phyloP scores from a whole-genome alignment of 192 early-diverging fungal species.

The Hyaloraphidium curvatum region DNA sequence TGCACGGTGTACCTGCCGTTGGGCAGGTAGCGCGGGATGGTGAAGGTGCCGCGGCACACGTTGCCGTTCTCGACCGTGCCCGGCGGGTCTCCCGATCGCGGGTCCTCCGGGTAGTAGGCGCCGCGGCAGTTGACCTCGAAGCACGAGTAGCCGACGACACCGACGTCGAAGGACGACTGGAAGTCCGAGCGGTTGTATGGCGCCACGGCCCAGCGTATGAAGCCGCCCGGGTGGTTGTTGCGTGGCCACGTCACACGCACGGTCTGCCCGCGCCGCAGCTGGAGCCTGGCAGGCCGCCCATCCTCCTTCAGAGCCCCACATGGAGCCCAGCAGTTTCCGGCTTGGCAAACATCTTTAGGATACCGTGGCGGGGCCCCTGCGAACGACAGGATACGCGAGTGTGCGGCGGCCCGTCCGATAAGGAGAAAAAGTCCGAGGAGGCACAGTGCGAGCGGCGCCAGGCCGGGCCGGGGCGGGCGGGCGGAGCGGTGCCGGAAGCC shows the following conservation, averaged over 20 bases:
- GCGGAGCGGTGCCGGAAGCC: too few relatives aligned
- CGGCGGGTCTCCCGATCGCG: conserved; percentile 16
- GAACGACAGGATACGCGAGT: too few relatives aligned
- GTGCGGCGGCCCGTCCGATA: too few relatives aligned
- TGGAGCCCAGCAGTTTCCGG: too few relatives aligned
- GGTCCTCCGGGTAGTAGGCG: conserved; percentile 13
- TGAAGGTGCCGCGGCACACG: conserved; percentile 26
- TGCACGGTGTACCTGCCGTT: conserved; percentile 33
- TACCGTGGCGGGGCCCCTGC: too few relatives aligned
- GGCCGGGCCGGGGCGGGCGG: too few relatives aligned
- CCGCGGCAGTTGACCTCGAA: conserved; percentile 30
- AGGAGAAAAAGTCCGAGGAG: too few relatives aligned
- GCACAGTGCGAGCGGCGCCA: too few relatives aligned
- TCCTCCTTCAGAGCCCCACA: too few relatives aligned
- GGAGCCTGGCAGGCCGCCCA: too few relatives aligned
- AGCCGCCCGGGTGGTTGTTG: conserved; percentile 40
- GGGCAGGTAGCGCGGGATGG: conserved; percentile 25
- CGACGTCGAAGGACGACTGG: conserved; percentile 33
- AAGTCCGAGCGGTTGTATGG: conserved; percentile 35
- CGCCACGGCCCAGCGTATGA: conserved; percentile 37
- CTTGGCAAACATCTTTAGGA: too few relatives aligned
- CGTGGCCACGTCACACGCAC: conserved; percentile 29
- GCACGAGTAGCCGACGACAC: conserved; percentile 29
- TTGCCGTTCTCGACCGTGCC: conserved; percentile 29
- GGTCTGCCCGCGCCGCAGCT: conserved; percentile 30